phyloP scores from a whole-genome alignment of 352 stramenopile genomes.

The Pythium apleroticum region DNA sequence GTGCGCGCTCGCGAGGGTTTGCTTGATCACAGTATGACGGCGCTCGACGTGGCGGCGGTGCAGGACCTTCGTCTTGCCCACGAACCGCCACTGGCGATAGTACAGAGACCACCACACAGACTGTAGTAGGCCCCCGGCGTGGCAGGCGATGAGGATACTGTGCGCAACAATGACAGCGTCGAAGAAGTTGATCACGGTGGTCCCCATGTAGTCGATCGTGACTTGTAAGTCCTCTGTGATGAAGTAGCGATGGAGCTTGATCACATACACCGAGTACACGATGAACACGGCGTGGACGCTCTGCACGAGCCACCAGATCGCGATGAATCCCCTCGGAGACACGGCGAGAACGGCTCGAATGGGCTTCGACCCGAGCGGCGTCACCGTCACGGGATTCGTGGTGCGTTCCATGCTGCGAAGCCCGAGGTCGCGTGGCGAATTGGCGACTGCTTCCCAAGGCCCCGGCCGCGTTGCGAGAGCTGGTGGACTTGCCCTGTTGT shows the following conservation, averaged over 20 bases:
- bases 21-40: background rate
- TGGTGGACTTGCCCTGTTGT: too few relatives aligned
- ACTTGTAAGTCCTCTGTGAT: slow-evolving; percentile 8
- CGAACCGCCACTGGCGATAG: slow-evolving; percentile 7
- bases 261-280: slow-evolving; percentile 1
- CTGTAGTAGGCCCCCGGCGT: background rate
- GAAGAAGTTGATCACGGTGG: slow-evolving; percentile 11
- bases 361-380: too few relatives aligned
- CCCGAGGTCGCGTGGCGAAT: too few relatives aligned
- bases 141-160: slow-evolving; percentile 3
- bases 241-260: slow-evolving; percentile 18
- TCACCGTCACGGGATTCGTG: too few relatives aligned
- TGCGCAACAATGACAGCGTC: slow-evolving; percentile 10
- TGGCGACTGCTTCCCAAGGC: too few relatives aligned
- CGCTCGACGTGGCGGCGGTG: background rate
- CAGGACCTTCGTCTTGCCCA: background rate
- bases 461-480: too few relatives aligned
- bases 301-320: slow-evolving; percentile 13
- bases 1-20: background rate
- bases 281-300: slow-evolving; percentile 8
- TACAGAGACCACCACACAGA: slow-evolving; percentile 8
- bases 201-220: slow-evolving; percentile 19
- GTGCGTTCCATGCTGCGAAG: too few relatives aligned
- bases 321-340: slow-evolving; percentile 10
- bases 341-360: slow-evolving; percentile 2